Conservation (phyloP, 2,329 filamentous ascomycete species). For the Niveomyces coronatus region DNA sequence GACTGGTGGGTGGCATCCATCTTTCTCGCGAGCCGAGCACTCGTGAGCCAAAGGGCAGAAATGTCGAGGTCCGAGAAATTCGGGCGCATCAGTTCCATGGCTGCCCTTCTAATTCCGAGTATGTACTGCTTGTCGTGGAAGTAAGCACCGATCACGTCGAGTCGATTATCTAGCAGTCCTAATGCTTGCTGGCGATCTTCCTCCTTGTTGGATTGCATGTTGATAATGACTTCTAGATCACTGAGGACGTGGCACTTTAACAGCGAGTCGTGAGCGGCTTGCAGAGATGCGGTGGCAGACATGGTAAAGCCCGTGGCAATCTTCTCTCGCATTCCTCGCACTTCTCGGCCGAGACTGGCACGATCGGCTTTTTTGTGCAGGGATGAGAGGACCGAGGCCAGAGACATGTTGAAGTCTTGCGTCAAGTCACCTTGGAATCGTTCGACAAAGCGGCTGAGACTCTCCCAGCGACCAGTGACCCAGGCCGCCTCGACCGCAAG, state of each 20-base stretch:
- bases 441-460: constrained; percentile 56
- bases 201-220: constrained; percentile 32
- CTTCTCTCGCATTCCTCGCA: constrained; percentile 57
- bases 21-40: constrained; percentile 78
- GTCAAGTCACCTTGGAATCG: constrained; percentile 38
- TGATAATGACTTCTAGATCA: constrained; percentile 71
- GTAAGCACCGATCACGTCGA: constrained; percentile 84
- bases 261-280: constrained; percentile 75
- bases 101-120: constrained; percentile 72
- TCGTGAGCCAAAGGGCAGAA: constrained; percentile 76
- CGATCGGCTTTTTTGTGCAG: constrained; percentile 44
- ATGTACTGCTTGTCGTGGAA: constrained; percentile 90
- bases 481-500: constrained; percentile 88
- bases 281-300: constrained; percentile 68
- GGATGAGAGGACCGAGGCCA: constrained; percentile 53
- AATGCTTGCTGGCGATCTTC: constrained; percentile 25
- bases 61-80: constrained; percentile 63
- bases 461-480: constrained; percentile 75
- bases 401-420: constrained; percentile 68
- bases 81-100: constrained; percentile 65
- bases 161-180: constrained; percentile 52
- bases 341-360: constrained; percentile 40
- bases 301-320: constrained; percentile 66
- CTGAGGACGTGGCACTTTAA: constrained; percentile 79
- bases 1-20: constrained; percentile 74